Base-by-base conservation (phyloP, 441 rosid species). In the Croton setiger region DNA sequence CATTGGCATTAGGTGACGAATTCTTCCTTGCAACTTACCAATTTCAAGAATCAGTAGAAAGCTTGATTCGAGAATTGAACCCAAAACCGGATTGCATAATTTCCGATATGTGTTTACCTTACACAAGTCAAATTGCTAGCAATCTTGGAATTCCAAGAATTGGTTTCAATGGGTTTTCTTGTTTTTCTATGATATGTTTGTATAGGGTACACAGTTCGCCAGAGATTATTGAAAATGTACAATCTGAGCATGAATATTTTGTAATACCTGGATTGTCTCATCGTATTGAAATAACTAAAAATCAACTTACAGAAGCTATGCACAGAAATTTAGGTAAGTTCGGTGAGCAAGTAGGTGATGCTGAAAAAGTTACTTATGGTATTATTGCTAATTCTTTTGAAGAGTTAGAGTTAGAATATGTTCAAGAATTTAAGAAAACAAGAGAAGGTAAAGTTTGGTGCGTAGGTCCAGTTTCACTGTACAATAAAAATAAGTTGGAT, bases 401-500 rank as follows among this genome's bases (percentile, higher is more conserved):
- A 7, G 81, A 72, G 56, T 78, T 80, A 3, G 86, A 78, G 33
- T 74, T 80, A 0, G 74, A 57, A 4, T 83, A 80, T 45, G 43
- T 64, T 2, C 77, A 75, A 18, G 68, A 71, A 39, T 77, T 59
- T 60, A 76, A 58, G 59, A 76, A 68, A 13, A 66, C 53, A 9
- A 67, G 81, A 13, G 81, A 77, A 7, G 61, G 68, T 23, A 83
- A 79, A 13, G 74, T 83, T 1, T 81, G 85, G 86, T 10, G 18
- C 5, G 60, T 88, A 6, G 88, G 88, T 20, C 86, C 89, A 0
- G 68, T 86, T 5, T 78, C 85, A 0, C 60, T 79, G 9, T 75
- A 81, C 51, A 83, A 84, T 20, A 68, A 9, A 41, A 70, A 58
- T 31, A 47, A 18, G 2, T 49, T 64, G 7, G 84, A 80, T 49